These are phyloP conservation scores for Symbiodinium pilosum DNA, from an alignment of 73 alveolate species.

Conservation along the genomic window DNA sequence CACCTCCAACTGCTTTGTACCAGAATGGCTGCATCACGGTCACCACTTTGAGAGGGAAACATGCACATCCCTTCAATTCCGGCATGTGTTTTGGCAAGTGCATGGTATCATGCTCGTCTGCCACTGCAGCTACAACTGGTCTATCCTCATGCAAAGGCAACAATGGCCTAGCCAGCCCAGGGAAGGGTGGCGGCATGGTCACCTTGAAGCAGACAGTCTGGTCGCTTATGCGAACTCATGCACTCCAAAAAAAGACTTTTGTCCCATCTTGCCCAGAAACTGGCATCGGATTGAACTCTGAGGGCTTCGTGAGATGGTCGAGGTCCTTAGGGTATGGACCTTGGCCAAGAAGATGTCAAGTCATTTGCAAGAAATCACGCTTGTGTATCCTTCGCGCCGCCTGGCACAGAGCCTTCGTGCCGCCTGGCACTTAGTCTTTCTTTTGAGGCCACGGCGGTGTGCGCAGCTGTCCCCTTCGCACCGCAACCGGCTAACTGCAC, in stretches of 20 bases:
- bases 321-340: constrained; percentile 83
- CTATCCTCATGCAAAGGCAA: neutral
- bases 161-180: constrained; percentile 79
- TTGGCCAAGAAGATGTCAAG: neutral
- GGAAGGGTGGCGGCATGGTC: constrained; percentile 87
- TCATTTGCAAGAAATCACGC: too few relatives aligned
- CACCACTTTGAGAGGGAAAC: too few relatives aligned
- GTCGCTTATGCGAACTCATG: too few relatives aligned
- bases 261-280: neutral
- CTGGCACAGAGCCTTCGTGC: too few relatives aligned
- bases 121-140: too few relatives aligned
- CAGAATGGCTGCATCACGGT: constrained; percentile 93
- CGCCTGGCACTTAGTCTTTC: too few relatives aligned
- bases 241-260: too few relatives aligned
- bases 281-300: constrained; percentile 49
- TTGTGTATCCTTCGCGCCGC: too few relatives aligned
- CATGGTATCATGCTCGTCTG: too few relatives aligned
- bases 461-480: neutral
- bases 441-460: neutral
- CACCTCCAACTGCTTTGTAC: constrained; percentile 75
- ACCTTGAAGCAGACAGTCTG: too few relatives aligned
- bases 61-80: too few relatives aligned
- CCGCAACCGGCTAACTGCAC: neutral
- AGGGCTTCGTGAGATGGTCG: constrained; percentile 40
- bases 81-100: too few relatives aligned